Evolutionary conservation across 306 rosid genomes (phyloP), one percentile per base, ranked within the genome.

Genomic region (Glycine latifolia): DNA sequence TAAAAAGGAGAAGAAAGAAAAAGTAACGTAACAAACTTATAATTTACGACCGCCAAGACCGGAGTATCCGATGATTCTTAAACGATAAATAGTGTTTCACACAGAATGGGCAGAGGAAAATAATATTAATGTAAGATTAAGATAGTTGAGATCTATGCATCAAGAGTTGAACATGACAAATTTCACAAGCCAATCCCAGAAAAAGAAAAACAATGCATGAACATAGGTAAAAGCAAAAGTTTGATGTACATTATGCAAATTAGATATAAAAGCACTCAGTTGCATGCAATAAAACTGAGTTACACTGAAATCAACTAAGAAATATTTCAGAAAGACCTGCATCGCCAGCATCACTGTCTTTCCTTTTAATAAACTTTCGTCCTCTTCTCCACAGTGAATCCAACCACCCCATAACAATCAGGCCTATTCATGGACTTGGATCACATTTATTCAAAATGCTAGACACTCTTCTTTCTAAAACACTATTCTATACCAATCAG

Each of bases 291-390:
- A 60, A 55, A 75, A 43, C 20, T 44, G 10, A n/a, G 49, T 14
- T 11, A 54, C 37, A 80, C 46, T 11, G 37, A 46, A 4, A 15
- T 39, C 6, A 71, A 6, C 53, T 59, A 20, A 56, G 76, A 48
- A 53, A 61, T 26, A 26, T 26, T 7, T 55, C 16, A 67, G 50
- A 67, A 55, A 12, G 71, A 95, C 98, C 98, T 89, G 98, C 81
- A 88, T 95, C 99, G 60, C 97, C 97, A 33, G 98, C 98, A 87
- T 95, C 99, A 80, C 97, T 95, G 67, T 95, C 96, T 79, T 93
- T 95, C 54, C 99, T 78, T 85, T 95, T 95, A 78, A 91, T 84
- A 26, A 88, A 80, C 70, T 71, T 91, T 46, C 87, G 79, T 20
- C 81, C 89, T 59, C 65, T 82, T 20, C 86, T 86, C 80, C 84